Percentiles rank a stretch among this genome's conserved stretches.
phyloP scores from a whole-genome alignment of 495 filamentous ascomycete genomes.

The Venustampulla echinocandica region DNA sequence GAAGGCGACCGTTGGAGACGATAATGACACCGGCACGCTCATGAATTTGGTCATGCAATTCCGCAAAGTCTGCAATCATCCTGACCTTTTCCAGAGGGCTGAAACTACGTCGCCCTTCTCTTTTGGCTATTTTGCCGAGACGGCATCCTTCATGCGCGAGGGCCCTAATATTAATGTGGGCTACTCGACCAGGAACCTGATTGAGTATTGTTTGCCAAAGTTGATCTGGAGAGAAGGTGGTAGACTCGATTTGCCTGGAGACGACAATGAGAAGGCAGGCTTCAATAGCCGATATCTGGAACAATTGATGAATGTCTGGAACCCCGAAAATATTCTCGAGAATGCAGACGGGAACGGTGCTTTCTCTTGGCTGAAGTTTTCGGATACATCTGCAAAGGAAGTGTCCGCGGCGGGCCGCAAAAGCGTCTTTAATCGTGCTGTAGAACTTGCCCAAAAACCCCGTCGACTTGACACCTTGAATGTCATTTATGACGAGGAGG shows the following conservation, averaged over 20 bases:
- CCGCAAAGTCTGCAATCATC: conserved; percentile 98
- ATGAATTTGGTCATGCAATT: conserved; percentile 99
- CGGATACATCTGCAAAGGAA: conserved; percentile 67
- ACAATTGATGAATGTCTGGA: conserved; percentile 84
- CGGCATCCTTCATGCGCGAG: conserved; percentile 87
- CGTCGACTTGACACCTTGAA: conserved; percentile 30
- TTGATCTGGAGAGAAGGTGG: conserved; percentile 70
- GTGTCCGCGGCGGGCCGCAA: conserved; percentile 55
- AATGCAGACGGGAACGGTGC: conserved; percentile 45
- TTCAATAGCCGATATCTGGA: conserved; percentile 65
- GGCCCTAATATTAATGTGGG: conserved; percentile 67
- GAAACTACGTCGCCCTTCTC: conserved; percentile 84
- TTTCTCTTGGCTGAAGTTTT: conserved; percentile 89
- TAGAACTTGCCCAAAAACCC: conserved; percentile 27
- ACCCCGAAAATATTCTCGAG: conserved; percentile 64
- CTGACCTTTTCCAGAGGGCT: conserved; percentile 90
- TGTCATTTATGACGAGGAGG: conserved; percentile 50
- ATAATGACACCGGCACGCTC: conserved; percentile 86
- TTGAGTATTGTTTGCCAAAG: conserved; percentile 74
- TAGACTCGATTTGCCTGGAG: conserved; percentile 65
- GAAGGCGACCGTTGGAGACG: conserved; percentile 89
- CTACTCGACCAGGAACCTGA: conserved; percentile 80
- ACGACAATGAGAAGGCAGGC: conserved; percentile 64
- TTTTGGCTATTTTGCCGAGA: conserved; percentile 79
- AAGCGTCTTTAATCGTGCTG: conserved; percentile 50